Evolutionary conservation across 257 asterid species (phyloP), one percentile per base, ranked within the genome.

Genomic region (Galeopsis tetrahit): DNA sequence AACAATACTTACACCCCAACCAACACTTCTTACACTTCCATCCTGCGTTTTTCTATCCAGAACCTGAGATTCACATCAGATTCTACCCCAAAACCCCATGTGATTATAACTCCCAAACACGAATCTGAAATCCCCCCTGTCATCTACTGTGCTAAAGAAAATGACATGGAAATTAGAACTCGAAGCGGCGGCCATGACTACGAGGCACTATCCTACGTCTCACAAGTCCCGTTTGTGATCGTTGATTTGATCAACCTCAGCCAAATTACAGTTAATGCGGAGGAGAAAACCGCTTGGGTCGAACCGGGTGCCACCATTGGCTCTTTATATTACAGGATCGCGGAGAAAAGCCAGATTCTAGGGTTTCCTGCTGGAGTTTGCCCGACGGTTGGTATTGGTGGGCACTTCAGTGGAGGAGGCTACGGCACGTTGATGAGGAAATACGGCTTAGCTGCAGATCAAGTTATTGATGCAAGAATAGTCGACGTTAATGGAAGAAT

Each of bases 381-480:
- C 36, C 68, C 69, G 2, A 69, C 73, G 0, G 58, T 76, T 0
- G 80, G 80, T 1, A 73, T 64, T 28, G 80, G 80, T 3, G 80
- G 80, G 4, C 62, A 56, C 51, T 66, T 74, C 34, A 74, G 78
- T 21, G 73, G 78, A 1, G 78, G 78, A 33, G 78, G 78, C 7
- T 34, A 9, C 2, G 78, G 28, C 0, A 21, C 28, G 1, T 21
- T 21, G 28, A 0, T 21, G 28, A 21, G 28, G 28, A 21, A 21
- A 21, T 21, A 21, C 28, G 28, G 28, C 28, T 21, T 21, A 21
- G 28, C 28, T 21, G 28, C 28, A 21, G 28, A 21, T 21, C 28
- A 21, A 21, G 28, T 21, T 21, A 21, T 21, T 21, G 28, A 21
- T 1, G 28, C 28, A 1, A 21, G 28, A 21, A 21, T 21, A 21